Base-by-base conservation (phyloP, 1,284 basidiomycete genomes). In the Cryptococcus deneoformans region DNA sequence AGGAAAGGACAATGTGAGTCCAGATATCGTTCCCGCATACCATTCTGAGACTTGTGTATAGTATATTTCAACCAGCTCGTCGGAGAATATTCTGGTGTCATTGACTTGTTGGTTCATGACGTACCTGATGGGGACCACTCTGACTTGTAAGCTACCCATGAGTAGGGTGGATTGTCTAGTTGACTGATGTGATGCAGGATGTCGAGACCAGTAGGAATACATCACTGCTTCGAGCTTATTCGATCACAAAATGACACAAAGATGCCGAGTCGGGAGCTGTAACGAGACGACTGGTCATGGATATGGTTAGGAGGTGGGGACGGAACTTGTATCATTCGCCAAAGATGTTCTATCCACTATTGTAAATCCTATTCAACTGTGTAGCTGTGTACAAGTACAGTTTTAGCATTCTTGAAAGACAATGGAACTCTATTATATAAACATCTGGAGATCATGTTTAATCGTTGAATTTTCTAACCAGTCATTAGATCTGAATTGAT, bases 91-190 rank as follows among this genome's bases (percentile, higher is more conserved):
- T 53, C 57, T n/a, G 59, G 46, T 1, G 53, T 35, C 8, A 58
- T 67, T 9, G 39, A 61, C n/a, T 24, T 67, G 43, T 58, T 35
- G 20, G 47, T 69, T n/a, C 67, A 67, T 53, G 61, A 67, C 57
- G 65, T 69, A 1, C 58, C 58, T 10, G 61, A 62, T 54, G 68
- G 66, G 1, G 64, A 66, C 54, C 66, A 69, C 54, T 61, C 61
- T 16, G 63, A 68, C 54, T 43, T 69, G 68, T 67, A 38, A 57
- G 66, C 65, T 10, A 46, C 9, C 12, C 36, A 5, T 37, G 24
- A 45, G 50, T 53, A 40, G 51, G 46, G 42, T 3, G 2, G 35
- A 47, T 20, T 5, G 29, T 20, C 42, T 36, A 11, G 20, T 44
- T 5, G 35, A 34, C 12, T 37, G 16, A 16, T n/a, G 8, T 37